These are phyloP conservation scores for Suillus plorans DNA, from an alignment of 768 basidiomycete species.

Conservation along the genomic window DNA sequence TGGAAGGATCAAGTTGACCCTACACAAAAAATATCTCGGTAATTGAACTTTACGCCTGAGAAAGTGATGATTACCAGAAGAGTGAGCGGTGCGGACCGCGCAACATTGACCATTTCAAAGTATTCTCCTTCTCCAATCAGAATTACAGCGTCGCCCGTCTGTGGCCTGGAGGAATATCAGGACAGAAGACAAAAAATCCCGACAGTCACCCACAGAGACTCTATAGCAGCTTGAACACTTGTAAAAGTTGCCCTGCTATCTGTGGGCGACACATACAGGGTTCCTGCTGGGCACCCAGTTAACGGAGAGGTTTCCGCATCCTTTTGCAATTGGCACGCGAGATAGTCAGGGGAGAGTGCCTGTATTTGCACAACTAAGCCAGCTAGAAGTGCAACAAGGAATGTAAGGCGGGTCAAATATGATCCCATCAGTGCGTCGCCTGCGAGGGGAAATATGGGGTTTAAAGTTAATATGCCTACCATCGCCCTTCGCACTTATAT, in stretches of 20 bases:
- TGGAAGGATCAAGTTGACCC: constrained; percentile 51
- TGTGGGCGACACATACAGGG: constrained; percentile 55
- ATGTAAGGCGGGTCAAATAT: background rate
- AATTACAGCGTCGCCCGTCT: constrained; percentile 41
- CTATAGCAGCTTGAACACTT: constrained; percentile 54
- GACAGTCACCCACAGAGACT: constrained; percentile 44
- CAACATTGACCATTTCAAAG: constrained; percentile 58
- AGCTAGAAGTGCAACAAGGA: constrained; percentile 7
- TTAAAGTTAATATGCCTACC: background rate
- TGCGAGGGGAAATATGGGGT: background rate
- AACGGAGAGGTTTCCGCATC: constrained; percentile 41
- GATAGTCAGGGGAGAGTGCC: constrained; percentile 47
- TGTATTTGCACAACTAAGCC: constrained; percentile 3
- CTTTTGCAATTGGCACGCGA: constrained; percentile 54
- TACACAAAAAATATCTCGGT: constrained; percentile 7
- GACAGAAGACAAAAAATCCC: background rate
- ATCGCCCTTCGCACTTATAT: background rate
- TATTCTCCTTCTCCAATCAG: constrained; percentile 61
- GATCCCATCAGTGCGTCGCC: background rate
- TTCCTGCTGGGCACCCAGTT: constrained; percentile 54
- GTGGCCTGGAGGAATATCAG: constrained; percentile 34
- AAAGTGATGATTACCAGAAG: constrained; percentile 43
- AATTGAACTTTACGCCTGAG: background rate
- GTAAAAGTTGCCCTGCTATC: constrained; percentile 47
- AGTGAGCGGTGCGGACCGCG: constrained; percentile 51